Percentiles rank a stretch among this genome's conserved stretches.
phyloP scores from a whole-genome alignment of 768 basidiomycete genomes.

The Phylloporus sp. region DNA sequence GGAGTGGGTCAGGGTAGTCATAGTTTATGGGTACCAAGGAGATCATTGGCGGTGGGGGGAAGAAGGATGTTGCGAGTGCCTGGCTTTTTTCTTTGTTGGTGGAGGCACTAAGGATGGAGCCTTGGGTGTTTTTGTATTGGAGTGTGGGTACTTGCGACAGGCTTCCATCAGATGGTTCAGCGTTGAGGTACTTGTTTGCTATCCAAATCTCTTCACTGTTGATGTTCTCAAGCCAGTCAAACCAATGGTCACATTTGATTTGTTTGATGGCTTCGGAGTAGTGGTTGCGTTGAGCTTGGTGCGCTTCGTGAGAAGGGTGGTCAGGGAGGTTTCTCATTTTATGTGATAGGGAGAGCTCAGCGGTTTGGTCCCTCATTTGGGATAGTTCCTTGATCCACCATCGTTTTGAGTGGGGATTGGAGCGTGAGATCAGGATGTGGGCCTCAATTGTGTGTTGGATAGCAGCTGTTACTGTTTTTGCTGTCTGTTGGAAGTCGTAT shows the following conservation, averaged over 20 bases:
- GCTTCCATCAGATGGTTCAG: not conserved
- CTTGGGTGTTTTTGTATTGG: fast-evolving
- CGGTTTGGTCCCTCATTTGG: not conserved
- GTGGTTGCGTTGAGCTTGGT: not conserved
- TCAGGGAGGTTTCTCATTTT: not conserved
- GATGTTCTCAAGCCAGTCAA: conserved; percentile 4
- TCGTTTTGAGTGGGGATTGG: not conserved
- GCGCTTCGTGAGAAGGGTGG: not conserved
- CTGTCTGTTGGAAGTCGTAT: no score
- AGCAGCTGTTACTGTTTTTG: no score
- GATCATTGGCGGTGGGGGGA: not conserved
- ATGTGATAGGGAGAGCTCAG: not conserved
- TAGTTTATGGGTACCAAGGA: not conserved
- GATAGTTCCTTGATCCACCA: conserved; percentile 1
- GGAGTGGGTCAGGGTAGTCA: not conserved
- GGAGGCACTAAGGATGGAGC: not conserved
- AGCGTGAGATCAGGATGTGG: not conserved
- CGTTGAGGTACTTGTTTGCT: conserved; percentile 1
- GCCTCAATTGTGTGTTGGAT: not conserved
- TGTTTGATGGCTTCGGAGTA: conserved; percentile 1
- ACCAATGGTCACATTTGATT: conserved; percentile 7
- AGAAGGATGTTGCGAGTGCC: not conserved
- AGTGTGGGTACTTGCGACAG: conserved; percentile 5
- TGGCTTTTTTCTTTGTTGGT: not conserved
- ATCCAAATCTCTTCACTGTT: conserved; percentile 1